Evolutionary conservation across 148 eudicot species (phyloP), one percentile per base, ranked within the genome.

Genomic region (Chenopodium album): DNA sequence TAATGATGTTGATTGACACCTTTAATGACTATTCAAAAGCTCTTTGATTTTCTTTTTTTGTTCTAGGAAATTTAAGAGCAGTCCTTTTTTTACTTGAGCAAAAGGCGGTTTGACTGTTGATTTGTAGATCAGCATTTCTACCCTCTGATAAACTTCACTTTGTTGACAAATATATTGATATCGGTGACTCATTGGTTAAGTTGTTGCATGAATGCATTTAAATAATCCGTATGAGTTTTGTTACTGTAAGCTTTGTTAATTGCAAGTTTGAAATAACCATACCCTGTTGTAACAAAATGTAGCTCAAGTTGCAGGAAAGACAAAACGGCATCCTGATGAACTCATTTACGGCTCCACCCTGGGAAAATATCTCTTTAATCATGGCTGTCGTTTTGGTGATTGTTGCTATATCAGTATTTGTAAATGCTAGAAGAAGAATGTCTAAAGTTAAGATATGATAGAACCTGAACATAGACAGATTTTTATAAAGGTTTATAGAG

Each of bases 381-480:
- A 66, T 86, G 22, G 81, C 83, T 44, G 56, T 79, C 31, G 46
- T 85, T 46, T 71, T 86, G 32, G 80, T 85, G 69, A 84, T 80
- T 41, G 32, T 92, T 28, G 86, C 82, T 81, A 19, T 88, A 65
- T 79, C 86, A 73, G 28, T 90, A 31, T 80, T 82, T 80, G 83
- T 91, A 88, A 90, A 86, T 84, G 89, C 90, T 31, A 92, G 87
- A 80, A 89, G 92, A 86, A 91, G 92, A 83, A 85, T 87, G 67
- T 87, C 84, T 12, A 91, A 90, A 82, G 82, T 94, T 76, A 88
- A 92, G 79, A 50, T 92, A 82, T 91, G 83, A 77, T 20, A 37
- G 31, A 7, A 13, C 17, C 19, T 29, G 20, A 78, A 13, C 23
- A 2, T 4, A 75, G 20, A 68, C 59, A 7, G 44, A 26, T 26